A percentile compares a stretch with the other conserved stretches of the same genome.
These are phyloP conservation scores for Adansonia madagascariensis DNA, from an alignment of 441 rosid species.

Conservation along the genomic window DNA sequence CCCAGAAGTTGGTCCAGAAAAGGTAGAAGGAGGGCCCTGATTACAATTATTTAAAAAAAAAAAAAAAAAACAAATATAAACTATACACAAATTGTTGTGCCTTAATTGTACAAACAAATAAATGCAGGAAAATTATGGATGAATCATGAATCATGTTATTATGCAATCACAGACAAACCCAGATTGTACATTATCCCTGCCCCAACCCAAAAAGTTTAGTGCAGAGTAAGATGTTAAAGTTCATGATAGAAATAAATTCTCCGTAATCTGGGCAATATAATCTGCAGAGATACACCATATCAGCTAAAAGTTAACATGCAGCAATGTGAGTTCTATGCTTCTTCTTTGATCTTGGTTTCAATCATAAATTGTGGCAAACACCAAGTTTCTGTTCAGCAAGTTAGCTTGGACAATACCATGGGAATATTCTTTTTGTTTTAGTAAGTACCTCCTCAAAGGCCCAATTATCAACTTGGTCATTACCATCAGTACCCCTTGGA, in stretches of 20 bases:
- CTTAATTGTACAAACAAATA: background rate
- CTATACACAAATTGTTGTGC: background rate
- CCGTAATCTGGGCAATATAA: background rate
- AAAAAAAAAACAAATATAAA: background rate
- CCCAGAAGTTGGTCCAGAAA: slow-evolving; percentile 82
- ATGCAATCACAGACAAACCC: slow-evolving; percentile 8
- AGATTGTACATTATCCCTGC: background rate
- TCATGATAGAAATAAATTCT: background rate
- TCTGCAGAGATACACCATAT: background rate
- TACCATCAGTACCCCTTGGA: slow-evolving; percentile 60
- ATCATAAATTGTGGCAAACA: background rate
- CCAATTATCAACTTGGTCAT: slow-evolving; percentile 69
- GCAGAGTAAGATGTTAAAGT: background rate
- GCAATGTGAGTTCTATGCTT: background rate
- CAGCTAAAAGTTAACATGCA: slow-evolving; percentile 5
- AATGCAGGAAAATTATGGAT: slow-evolving; percentile 1
- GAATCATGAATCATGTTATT: background rate
- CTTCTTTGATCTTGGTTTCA: slow-evolving; percentile 4
- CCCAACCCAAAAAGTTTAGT: background rate
- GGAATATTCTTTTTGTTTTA: background rate
- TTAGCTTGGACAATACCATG: background rate
- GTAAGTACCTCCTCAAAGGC: slow-evolving; percentile 72
- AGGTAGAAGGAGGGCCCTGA: slow-evolving; percentile 95
- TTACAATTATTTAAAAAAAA: background rate
- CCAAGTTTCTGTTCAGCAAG: background rate